These are phyloP conservation scores for Penicillium italicum DNA, from an alignment of 2,329 filamentous ascomycete genomes.

Conservation along the genomic window DNA sequence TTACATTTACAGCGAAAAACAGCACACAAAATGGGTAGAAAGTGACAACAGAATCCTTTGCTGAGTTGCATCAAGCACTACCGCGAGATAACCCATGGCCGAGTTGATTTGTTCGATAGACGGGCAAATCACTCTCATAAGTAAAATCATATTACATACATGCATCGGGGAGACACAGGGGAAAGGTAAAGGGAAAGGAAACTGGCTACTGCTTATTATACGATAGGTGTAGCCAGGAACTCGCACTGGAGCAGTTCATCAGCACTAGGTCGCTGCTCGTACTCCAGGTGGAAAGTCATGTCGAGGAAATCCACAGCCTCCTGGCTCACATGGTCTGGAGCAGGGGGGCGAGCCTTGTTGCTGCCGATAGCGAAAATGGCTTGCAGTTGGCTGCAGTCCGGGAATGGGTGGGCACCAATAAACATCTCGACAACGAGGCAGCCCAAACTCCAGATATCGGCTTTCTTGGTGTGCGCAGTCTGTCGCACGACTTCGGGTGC, in stretches of 20 bases:
- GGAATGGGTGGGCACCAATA: constrained; percentile 93
- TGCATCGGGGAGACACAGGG: not conserved
- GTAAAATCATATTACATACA: constrained; percentile 19
- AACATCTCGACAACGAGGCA: constrained; percentile 99
- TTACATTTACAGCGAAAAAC: constrained; percentile 11
- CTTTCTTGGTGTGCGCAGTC: constrained; percentile 95
- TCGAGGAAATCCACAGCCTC: constrained; percentile 80
- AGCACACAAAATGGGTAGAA: not conserved
- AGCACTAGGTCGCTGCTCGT: constrained; percentile 85
- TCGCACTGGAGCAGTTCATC: constrained; percentile 82
- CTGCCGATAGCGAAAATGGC: constrained; percentile 98
- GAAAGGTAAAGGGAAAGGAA: not conserved
- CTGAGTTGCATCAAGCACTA: constrained; percentile 1
- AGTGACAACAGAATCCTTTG: not conserved
- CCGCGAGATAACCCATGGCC: not conserved
- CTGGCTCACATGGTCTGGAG: constrained; percentile 79
- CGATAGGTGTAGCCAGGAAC: constrained; percentile 69
- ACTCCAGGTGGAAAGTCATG: constrained; percentile 92
- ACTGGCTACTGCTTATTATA: constrained; percentile 36
- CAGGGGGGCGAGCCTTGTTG: constrained; percentile 78
- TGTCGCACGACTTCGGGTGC: constrained; percentile 97
- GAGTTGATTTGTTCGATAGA: not conserved
- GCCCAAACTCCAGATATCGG: constrained; percentile 96
- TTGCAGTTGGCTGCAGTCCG: constrained; percentile 93
- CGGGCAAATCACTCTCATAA: constrained; percentile 5